Base-by-base conservation (phyloP, 768 basidiomycete species). In the Gautieria morchelliformis region DNA sequence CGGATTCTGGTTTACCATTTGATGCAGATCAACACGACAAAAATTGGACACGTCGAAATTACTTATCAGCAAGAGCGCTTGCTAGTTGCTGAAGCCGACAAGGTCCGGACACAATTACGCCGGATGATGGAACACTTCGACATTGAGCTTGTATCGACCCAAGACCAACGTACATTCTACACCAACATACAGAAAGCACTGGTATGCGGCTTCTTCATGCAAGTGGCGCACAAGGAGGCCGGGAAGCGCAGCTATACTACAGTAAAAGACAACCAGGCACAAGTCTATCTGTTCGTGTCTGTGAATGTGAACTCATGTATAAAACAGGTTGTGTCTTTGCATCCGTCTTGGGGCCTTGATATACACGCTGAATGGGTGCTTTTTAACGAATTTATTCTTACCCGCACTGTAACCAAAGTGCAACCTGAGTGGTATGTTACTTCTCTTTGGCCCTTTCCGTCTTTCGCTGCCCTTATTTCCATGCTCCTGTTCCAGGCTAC, bases 191-290 rank as follows among this genome's bases (percentile, higher is more conserved):
- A 92, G 27, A 84, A 85, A 69, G 87, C 87, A 0, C 75, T 98
- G 20, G 87, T 89, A 5, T 88, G 86, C 63, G 96, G 94, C 1
- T 99, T 90, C 78, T 99, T 97, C 73, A 97, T 96, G 95, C 95
- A 97, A 67, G 83, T 92, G 12, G 96, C 94, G 8, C 93, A 96
- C 70, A 89, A 90, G 68, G 93, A 94, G 67, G 90, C 90, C 3
- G 90, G 91, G 67, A 93, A 91, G 70, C 81, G 85, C 2, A 80
- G 77, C 55, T 98, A 99, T 67, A 60, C 86, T 60, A 99, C 94
- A 0, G 84, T 96, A 58, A 98, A 97, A 72, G 95, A 99, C 68
- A 89, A 94, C 63, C 94, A 96, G 74, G 89, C 82, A 61, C 19
- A 78, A 66, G 19, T 15, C 19, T 33, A 37, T 55, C 27, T 42